Conservation (phyloP, 179 eudicot species). For the Pouteria campechiana region DNA sequence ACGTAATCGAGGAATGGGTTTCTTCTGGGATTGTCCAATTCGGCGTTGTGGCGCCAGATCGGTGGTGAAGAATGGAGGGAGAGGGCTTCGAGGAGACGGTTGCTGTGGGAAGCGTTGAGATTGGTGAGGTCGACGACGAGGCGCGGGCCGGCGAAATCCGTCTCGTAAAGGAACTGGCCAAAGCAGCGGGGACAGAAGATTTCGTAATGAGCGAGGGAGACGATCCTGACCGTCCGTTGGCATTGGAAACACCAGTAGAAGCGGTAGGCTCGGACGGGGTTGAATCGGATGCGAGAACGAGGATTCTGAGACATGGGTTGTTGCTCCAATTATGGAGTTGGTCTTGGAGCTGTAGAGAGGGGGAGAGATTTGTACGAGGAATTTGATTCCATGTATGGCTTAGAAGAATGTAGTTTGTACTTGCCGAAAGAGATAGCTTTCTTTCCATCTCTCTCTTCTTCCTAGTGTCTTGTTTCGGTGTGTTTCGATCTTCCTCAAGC, state of each 20-base stretch:
- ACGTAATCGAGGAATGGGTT: neutral
- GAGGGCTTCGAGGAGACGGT: slow-evolving; percentile 54
- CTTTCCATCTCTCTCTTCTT: too few relatives aligned
- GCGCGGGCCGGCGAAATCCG: slow-evolving; percentile 23
- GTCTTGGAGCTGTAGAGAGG: too few relatives aligned
- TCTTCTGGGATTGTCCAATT: neutral
- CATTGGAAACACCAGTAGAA: slow-evolving; percentile 70
- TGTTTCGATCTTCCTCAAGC: too few relatives aligned
- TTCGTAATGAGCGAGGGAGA: slow-evolving; percentile 20
- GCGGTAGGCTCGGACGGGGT: slow-evolving; percentile 14
- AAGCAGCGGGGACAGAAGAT: slow-evolving; percentile 45
- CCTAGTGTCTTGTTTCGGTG: too few relatives aligned
- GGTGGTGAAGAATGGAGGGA: slow-evolving; percentile 42
- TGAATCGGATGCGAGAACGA: slow-evolving; percentile 7
- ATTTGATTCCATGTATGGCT: too few relatives aligned
- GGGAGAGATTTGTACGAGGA: too few relatives aligned
- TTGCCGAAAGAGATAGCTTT: too few relatives aligned
- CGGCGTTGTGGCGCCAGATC: slow-evolving; percentile 7
- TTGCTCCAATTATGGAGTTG: neutral
- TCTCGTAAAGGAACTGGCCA: slow-evolving; percentile 45
- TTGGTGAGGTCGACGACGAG: slow-evolving; percentile 23
- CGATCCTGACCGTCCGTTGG: slow-evolving; percentile 32
- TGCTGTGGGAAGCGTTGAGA: slow-evolving; percentile 38
- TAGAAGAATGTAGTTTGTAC: too few relatives aligned
- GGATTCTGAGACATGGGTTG: slow-evolving; percentile 25